A percentile compares a stretch with the other conserved stretches of the same genome.
These are phyloP conservation scores for Globisporangium splendens DNA, from an alignment of 352 stramenopile species.

Conservation along the genomic window DNA sequence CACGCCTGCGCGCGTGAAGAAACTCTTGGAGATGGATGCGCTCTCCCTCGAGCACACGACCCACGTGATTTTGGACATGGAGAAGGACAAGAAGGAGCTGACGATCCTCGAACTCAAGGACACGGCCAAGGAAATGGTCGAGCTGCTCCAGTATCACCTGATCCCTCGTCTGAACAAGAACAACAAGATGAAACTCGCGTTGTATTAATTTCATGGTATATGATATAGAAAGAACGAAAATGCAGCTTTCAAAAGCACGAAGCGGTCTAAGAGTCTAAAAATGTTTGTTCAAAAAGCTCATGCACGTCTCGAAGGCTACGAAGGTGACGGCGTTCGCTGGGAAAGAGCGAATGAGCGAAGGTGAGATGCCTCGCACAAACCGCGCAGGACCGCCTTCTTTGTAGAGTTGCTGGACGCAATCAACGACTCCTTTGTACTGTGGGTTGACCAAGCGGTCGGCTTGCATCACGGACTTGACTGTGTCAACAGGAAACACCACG, in stretches of 20 bases:
- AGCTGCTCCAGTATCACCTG: slow-evolving; percentile 76
- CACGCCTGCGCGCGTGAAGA: slow-evolving; percentile 74
- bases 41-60: slow-evolving; percentile 78
- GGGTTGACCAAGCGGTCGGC: slow-evolving; percentile 69
- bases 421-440: slow-evolving; percentile 61
- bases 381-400: slow-evolving; percentile 51
- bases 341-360: slow-evolving; percentile 71
- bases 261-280: slow-evolving; percentile 43
- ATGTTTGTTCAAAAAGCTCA: slow-evolving; percentile 70
- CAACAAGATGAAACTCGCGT: slow-evolving; percentile 66
- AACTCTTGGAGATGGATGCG: slow-evolving; percentile 69
- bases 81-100: slow-evolving; percentile 85
- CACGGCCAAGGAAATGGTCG: slow-evolving; percentile 75
- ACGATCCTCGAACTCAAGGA: slow-evolving; percentile 84
- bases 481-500: slow-evolving; percentile 78
- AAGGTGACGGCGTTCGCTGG: slow-evolving; percentile 84
- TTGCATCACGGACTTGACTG: slow-evolving; percentile 83
- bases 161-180: slow-evolving; percentile 55
- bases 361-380: slow-evolving; percentile 82
- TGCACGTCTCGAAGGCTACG: slow-evolving; percentile 77
- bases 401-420: slow-evolving; percentile 69
- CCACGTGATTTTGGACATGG: slow-evolving; percentile 82
- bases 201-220: slow-evolving; percentile 46
- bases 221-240: slow-evolving; percentile 14
- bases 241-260: slow-evolving; percentile 2